A percentile compares a stretch with the other conserved stretches of the same genome.
Evolutionary conservation across 1,284 basidiomycete species (phyloP).

Genomic region (Sporisorium graminicola): DNA sequence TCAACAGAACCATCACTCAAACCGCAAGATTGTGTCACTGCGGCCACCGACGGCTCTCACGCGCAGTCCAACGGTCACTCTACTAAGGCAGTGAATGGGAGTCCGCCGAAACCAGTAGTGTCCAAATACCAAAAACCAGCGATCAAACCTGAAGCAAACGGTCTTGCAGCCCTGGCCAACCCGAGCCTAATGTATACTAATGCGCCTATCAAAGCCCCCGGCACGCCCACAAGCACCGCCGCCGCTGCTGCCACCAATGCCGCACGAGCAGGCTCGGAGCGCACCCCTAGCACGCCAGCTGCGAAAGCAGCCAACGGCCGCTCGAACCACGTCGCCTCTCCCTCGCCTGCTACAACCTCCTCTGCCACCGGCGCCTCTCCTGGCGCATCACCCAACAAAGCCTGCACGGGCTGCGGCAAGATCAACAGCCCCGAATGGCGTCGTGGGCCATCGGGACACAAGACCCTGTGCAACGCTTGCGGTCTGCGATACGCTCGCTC

Average conservation of each 20-base stretch:
- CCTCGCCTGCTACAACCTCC: constrained; percentile 32
- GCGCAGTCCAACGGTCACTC: background rate
- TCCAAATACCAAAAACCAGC: constrained; percentile 21
- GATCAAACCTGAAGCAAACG: constrained; percentile 19
- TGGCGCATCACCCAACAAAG: constrained; percentile 42
- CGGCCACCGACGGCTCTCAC: background rate
- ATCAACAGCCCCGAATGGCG: constrained; percentile 91
- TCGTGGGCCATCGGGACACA: constrained; percentile 73
- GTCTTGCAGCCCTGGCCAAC: constrained; percentile 23
- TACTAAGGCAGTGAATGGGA: constrained; percentile 18
- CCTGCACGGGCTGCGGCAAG: constrained; percentile 69
- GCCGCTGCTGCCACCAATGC: constrained; percentile 3
- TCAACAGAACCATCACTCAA: background rate
- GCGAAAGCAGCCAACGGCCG: constrained; percentile 9
- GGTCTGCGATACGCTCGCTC: constrained; percentile 67
- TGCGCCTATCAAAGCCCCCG: constrained; percentile 29
- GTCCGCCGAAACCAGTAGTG: constrained; percentile 18
- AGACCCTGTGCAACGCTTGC: constrained; percentile 68
- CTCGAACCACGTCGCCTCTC: background rate
- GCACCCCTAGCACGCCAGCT: constrained; percentile 8
- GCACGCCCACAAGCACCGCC: constrained; percentile 10
- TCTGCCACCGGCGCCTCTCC: constrained; percentile 18
- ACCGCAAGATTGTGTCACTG: background rate
- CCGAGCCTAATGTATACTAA: constrained; percentile 39
- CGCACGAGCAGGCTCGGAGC: constrained; percentile 11